phyloP scores from a whole-genome alignment of 345 rosid species.

The Camelina sativa region DNA sequence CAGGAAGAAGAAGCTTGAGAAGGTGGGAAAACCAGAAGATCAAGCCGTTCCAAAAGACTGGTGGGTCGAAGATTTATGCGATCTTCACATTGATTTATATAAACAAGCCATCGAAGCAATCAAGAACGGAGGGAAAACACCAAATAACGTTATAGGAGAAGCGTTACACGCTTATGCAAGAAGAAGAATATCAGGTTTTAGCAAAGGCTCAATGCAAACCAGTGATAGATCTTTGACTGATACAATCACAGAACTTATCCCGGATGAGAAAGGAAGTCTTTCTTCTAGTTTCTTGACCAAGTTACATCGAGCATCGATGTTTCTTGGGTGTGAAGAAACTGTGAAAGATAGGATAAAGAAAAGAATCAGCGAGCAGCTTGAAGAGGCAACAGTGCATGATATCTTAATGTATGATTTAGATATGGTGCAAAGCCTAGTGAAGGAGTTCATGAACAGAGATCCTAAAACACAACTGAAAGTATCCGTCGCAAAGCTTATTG shows the following conservation, averaged over 20 bases:
- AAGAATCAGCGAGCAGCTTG: slow-evolving; percentile 59
- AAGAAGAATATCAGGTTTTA: slow-evolving; percentile 63
- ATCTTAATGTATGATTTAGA: slow-evolving; percentile 63
- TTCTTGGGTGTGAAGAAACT: slow-evolving; percentile 55
- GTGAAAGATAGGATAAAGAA: slow-evolving; percentile 55
- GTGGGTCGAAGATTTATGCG: slow-evolving; percentile 68
- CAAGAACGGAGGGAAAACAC: slow-evolving; percentile 42
- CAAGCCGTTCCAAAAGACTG: slow-evolving; percentile 53
- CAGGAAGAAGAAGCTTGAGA: slow-evolving; percentile 53
- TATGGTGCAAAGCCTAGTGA: slow-evolving; percentile 59
- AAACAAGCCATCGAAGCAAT: slow-evolving; percentile 50
- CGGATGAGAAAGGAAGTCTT: slow-evolving; percentile 56
- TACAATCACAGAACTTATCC: slow-evolving; percentile 60
- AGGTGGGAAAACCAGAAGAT: slow-evolving; percentile 46
- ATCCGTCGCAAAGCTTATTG: slow-evolving; percentile 59
- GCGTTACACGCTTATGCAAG: slow-evolving; percentile 52
- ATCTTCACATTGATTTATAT: slow-evolving; percentile 53
- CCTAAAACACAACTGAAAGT: slow-evolving; percentile 40
- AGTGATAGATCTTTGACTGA: slow-evolving; percentile 55
- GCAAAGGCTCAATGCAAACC: slow-evolving; percentile 54
- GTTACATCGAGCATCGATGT: slow-evolving; percentile 54
- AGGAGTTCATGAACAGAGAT: slow-evolving; percentile 47
- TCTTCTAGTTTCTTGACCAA: slow-evolving; percentile 63
- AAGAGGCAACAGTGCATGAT: slow-evolving; percentile 54
- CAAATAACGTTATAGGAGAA: slow-evolving; percentile 50